A percentile compares a stretch with the other conserved stretches of the same genome.
These are phyloP conservation scores for Casuarina cunninghamiana DNA, from an alignment of 306 rosid species.

Conservation along the genomic window DNA sequence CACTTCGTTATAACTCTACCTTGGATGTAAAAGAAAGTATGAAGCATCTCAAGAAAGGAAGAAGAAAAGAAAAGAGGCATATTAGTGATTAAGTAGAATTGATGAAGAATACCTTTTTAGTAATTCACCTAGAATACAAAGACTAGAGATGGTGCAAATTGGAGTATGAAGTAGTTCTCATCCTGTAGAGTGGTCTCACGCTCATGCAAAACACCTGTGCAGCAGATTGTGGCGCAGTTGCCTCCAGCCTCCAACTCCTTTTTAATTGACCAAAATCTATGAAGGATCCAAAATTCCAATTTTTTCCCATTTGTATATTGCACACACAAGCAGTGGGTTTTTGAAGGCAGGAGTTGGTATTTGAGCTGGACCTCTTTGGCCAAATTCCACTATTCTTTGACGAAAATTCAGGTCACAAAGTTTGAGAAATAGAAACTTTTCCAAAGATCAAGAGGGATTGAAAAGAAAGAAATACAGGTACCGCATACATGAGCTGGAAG, in stretches of 20 bases:
- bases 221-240: background rate
- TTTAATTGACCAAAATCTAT: background rate
- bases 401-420: background rate
- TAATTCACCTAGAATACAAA: background rate
- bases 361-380: background rate
- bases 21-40: background rate
- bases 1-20: background rate
- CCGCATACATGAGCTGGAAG: background rate
- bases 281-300: background rate
- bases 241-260: background rate
- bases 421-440: background rate
- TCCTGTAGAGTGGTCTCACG: background rate
- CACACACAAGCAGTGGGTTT: background rate
- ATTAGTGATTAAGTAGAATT: background rate
- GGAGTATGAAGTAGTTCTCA: background rate
- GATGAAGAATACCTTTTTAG: background rate
- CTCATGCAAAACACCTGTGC: background rate
- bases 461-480: background rate
- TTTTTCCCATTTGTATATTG: background rate
- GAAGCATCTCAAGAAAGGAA: background rate
- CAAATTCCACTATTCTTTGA: background rate
- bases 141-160: background rate
- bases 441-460: background rate
- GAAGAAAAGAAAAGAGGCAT: background rate
- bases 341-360: background rate